A percentile compares a stretch with the other conserved stretches of the same genome.
These are phyloP conservation scores for Aeschynomene evenia DNA, from an alignment of 306 rosid genomes.

Conservation along the genomic window DNA sequence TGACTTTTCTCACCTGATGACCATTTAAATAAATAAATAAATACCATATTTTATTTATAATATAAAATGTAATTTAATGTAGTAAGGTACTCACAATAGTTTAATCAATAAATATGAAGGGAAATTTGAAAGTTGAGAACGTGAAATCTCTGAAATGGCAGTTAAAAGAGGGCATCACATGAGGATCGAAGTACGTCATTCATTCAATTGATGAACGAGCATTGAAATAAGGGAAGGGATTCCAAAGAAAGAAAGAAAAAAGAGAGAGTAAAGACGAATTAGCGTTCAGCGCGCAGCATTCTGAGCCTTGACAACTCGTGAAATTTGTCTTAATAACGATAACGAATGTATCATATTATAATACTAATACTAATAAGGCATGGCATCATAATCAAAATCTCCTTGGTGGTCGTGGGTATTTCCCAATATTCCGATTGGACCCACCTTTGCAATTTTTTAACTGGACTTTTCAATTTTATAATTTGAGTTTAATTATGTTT, in stretches of 20 bases:
- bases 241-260: background rate
- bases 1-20: background rate
- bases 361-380: background rate
- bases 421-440: background rate
- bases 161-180: background rate
- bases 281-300: constrained; percentile 39
- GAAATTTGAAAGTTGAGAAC: background rate
- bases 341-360: too few relatives aligned
- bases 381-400: background rate
- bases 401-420: background rate
- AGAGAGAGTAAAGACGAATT: constrained; percentile 41
- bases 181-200: background rate
- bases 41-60: too few relatives aligned
- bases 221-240: background rate
- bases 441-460: background rate
- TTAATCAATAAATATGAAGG: background rate
- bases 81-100: background rate
- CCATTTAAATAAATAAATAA: background rate
- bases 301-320: constrained; percentile 35
- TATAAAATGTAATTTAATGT: background rate
- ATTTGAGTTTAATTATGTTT: too few relatives aligned
- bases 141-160: constrained; percentile 1
- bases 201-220: background rate
- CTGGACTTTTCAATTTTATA: background rate
- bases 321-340: background rate